phyloP scores from a whole-genome alignment of 2,329 filamentous ascomycete species.

The Tolypocladium album region DNA sequence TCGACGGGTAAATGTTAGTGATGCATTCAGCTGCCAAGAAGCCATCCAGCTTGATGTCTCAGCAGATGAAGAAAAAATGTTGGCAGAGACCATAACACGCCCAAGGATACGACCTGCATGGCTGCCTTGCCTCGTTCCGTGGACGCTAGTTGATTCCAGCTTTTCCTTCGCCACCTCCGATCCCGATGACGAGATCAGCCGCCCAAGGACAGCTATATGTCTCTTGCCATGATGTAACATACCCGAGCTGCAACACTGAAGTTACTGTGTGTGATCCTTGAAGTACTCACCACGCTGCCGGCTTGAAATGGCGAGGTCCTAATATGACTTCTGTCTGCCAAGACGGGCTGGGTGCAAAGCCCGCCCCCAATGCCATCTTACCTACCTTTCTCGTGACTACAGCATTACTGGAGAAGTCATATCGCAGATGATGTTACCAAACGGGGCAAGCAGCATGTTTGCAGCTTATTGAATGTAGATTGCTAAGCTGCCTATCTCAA shows the following conservation, averaged over 20 bases:
- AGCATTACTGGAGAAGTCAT: neutral
- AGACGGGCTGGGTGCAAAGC: neutral
- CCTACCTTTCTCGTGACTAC: neutral
- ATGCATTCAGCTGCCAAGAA: neutral
- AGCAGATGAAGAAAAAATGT: neutral
- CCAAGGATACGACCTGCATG: neutral
- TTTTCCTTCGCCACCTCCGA: neutral
- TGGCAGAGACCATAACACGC: neutral
- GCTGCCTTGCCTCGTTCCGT: neutral
- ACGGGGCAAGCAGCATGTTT: neutral
- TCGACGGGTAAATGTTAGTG: neutral
- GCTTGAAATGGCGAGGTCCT: neutral
- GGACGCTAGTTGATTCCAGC: neutral
- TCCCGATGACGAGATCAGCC: neutral
- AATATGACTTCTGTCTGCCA: neutral
- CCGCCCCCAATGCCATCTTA: neutral
- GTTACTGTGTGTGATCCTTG: neutral
- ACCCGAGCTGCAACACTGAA: too few species aligned
- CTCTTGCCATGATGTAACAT: neutral
- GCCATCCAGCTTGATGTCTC: neutral
- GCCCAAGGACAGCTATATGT: neutral
- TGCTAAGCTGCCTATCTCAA: neutral
- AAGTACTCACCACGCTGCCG: neutral
- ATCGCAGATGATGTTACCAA: neutral
- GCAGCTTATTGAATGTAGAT: neutral